phyloP scores from a whole-genome alignment of 1,284 basidiomycete genomes.

The Vanrija humicola region DNA sequence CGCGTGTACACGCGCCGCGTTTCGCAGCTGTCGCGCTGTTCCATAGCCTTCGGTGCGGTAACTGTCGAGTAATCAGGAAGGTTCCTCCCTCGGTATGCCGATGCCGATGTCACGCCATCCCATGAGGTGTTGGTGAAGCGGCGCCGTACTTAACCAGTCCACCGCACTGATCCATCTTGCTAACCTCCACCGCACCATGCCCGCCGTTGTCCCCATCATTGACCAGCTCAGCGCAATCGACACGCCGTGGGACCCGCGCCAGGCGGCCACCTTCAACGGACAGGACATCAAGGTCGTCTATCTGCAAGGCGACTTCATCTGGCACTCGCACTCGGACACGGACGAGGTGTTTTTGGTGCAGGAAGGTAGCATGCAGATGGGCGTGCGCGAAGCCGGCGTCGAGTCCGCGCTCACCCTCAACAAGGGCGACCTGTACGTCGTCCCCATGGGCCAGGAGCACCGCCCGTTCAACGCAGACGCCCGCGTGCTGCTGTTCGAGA shows the following conservation, averaged over 20 bases:
- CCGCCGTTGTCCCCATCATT: background rate
- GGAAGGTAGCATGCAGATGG: background rate
- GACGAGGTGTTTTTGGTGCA: conserved; percentile 14
- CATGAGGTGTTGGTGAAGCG: no score
- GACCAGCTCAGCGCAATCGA: background rate
- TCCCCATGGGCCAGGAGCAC: conserved; percentile 2
- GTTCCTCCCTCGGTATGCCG: no score
- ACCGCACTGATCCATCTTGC: no score
- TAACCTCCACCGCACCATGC: no score
- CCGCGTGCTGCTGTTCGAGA: conserved; percentile 2
- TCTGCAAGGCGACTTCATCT: conserved; percentile 8
- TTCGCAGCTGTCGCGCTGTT: no score
- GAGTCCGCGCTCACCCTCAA: background rate
- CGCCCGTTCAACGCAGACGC: background rate
- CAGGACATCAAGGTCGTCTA: conserved; percentile 9
- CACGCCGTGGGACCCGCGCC: conserved; percentile 8
- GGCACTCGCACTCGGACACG: conserved; percentile 9
- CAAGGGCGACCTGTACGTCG: conserved; percentile 3
- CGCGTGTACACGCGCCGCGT: no score
- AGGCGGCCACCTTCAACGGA: conserved; percentile 5
- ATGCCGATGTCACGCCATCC: no score
- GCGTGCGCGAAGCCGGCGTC: background rate
- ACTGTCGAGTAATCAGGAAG: no score
- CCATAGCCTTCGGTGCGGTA: no score
- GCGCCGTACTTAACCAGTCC: no score